Evolutionary conservation across 345 rosid species (phyloP), one percentile per base, ranked within the genome.

Genomic region (Lenwebbia sp.): DNA sequence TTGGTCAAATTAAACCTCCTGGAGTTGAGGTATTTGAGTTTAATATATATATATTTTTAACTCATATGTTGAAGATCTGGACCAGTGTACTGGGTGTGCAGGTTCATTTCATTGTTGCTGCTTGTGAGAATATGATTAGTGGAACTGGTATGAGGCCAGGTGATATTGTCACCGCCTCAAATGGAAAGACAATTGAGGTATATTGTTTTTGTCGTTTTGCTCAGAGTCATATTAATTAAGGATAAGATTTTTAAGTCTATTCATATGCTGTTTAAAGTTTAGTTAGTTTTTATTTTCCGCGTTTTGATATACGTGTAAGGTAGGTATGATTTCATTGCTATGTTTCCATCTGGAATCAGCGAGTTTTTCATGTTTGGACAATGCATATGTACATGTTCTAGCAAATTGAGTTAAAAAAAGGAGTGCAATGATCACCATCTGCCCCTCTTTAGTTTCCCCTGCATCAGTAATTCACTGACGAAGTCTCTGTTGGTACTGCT

Each of bases 131-230:
- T 90, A 96, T 97, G 99, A 96, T 97, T 53, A 97, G 99, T 88
- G 99, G 99, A 86, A 94, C 99, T 5, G 99, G 99, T 83, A 97
- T 97, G 99, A 93, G 99, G 91, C 99, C 99, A 28, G 99, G 99
- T 82, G 99, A 97, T 88, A 91, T 97, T 86, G 84, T 97, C 88
- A 97, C 99, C 6, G 99, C 99, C 87, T 94, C 99, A 70, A 97
- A 97, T 56, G 99, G 99, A 86, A 97, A 96, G 92, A 97, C 99
- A 54, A 94, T 95, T 86, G 99, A 96, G 96, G 99, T 94, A 90
- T 83, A 30, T 70, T 70, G 76, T 85, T 82, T 53, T 53, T 19
- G 37, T 49, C 19, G 1, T 47, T 33, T 52, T 2, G 54, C 2
- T 70, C 13, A 37, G 78, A 37, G 78, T 37, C 78, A 70, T 3